phyloP scores from a whole-genome alignment of 164 flowering plant genomes.

The Echeveria elegans region DNA sequence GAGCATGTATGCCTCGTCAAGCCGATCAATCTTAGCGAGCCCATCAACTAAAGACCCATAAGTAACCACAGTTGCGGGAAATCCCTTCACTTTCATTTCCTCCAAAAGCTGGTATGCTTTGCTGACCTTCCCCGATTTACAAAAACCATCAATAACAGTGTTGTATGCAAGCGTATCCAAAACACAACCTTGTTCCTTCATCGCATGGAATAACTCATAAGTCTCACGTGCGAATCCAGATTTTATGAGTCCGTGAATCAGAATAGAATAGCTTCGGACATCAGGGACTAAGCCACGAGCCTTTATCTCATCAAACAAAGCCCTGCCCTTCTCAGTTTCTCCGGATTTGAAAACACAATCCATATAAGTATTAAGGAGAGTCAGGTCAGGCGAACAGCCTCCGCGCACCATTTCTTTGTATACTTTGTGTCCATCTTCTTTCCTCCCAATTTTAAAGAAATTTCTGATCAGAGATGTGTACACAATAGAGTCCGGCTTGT shows the following conservation, averaged over 20 bases:
- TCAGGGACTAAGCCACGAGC: slow-evolving; percentile 64
- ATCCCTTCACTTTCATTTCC: slow-evolving; percentile 81
- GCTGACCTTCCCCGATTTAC: slow-evolving; percentile 86
- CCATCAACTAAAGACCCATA: slow-evolving; percentile 91
- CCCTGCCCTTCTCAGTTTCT: slow-evolving; percentile 70
- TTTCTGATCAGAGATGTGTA: slow-evolving; percentile 77
- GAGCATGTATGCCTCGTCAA: slow-evolving; percentile 94
- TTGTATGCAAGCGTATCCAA: slow-evolving; percentile 79
- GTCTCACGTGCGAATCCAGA: slow-evolving; percentile 81
- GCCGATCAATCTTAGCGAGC: slow-evolving; percentile 84
- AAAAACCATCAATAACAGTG: slow-evolving; percentile 80
- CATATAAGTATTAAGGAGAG: slow-evolving; percentile 83
- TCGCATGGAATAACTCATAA: slow-evolving; percentile 53
- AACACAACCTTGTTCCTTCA: slow-evolving; percentile 84
- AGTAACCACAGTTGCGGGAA: slow-evolving; percentile 68
- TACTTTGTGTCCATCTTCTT: slow-evolving; percentile 83
- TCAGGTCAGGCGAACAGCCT: slow-evolving; percentile 67
- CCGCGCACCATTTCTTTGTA: slow-evolving; percentile 69
- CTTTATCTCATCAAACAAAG: slow-evolving; percentile 69
- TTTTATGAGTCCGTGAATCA: slow-evolving; percentile 76
- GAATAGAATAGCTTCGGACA: slow-evolving; percentile 68
- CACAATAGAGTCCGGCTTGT: slow-evolving; percentile 50
- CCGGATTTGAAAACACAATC: slow-evolving; percentile 92
- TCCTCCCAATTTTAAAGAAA: slow-evolving; percentile 74
- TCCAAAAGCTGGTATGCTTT: slow-evolving; percentile 87